phyloP scores from a whole-genome alignment of 2,329 filamentous ascomycete genomes.

The Neonectria punicea region DNA sequence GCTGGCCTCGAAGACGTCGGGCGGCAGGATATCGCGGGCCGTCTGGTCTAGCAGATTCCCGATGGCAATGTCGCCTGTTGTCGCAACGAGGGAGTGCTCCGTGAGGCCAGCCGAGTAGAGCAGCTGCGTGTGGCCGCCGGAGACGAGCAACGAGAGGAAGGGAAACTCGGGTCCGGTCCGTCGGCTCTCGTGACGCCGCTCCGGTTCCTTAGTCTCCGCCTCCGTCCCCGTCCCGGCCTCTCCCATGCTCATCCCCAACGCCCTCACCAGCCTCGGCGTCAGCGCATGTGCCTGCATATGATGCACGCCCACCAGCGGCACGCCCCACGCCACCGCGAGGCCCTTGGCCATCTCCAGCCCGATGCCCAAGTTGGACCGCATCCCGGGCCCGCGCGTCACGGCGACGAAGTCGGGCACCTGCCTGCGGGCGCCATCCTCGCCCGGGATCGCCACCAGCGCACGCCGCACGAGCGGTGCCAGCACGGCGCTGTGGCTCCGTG shows the following conservation, averaged over 20 bases:
- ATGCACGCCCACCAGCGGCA: conserved; percentile 87
- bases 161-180: conserved; percentile 71
- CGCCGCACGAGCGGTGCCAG: conserved; percentile 75
- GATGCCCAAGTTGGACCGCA: conserved; percentile 79
- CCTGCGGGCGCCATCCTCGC: conserved; percentile 32
- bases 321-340: conserved; percentile 82
- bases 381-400: conserved; percentile 90
- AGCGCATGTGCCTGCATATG: conserved; percentile 98
- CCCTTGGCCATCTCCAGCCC: conserved; percentile 90
- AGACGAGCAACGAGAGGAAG: conserved; percentile 88
- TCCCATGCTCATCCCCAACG: conserved; percentile 57
- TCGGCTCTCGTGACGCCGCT: neutral
- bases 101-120: conserved; percentile 76
- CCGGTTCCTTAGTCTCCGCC: neutral
- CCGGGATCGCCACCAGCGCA: conserved; percentile 66
- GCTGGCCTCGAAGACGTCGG: conserved; percentile 61
- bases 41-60: conserved; percentile 92
- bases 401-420: conserved; percentile 83
- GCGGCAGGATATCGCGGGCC: conserved; percentile 79
- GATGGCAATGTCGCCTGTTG: conserved; percentile 83
- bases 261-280: conserved; percentile 80
- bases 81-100: conserved; percentile 78
- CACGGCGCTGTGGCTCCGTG: conserved; percentile 78
- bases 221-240: conserved; percentile 10
- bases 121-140: conserved; percentile 91